Percentiles rank a stretch among this genome's conserved stretches.
Evolutionary conservation across 1,139 yeast genomes (phyloP).

Genomic region (Arxiozyma slooffiae): DNA sequence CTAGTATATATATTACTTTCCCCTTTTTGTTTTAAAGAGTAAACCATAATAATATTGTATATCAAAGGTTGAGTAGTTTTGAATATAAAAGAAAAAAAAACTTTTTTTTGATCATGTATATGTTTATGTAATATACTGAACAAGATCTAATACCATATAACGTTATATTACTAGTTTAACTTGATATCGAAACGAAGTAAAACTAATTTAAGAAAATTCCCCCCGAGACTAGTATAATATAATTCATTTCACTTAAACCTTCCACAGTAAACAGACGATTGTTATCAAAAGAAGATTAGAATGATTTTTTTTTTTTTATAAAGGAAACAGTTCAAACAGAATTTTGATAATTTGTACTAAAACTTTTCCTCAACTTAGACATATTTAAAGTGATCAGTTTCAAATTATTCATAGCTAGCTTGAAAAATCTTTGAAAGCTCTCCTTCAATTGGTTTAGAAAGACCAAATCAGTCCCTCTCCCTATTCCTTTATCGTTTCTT

Average conservation of each 20-base stretch:
- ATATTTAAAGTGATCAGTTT: constrained; percentile 34
- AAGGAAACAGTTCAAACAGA: constrained; percentile 62
- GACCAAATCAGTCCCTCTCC: constrained; percentile 46
- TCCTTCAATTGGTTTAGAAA: constrained; percentile 48
- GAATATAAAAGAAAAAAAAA: background rate
- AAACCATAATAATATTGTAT: background rate
- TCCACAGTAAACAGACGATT: constrained; percentile 62
- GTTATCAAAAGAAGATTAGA: constrained; percentile 44
- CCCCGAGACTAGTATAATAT: constrained; percentile 24
- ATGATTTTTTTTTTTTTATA: constrained; percentile 64
- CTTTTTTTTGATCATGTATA: background rate
- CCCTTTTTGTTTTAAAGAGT: background rate
- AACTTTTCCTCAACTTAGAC: no score
- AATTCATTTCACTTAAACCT: constrained; percentile 28
- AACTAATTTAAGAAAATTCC: no score
- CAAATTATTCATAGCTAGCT: constrained; percentile 39
- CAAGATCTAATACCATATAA: background rate
- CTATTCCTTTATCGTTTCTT: constrained; percentile 47
- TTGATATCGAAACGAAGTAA: no score
- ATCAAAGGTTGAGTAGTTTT: background rate
- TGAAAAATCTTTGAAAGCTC: constrained; percentile 42
- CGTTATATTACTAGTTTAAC: no score
- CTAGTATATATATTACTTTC: no score
- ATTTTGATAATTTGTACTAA: background rate
- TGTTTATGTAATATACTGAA: background rate